Base-by-base conservation (phyloP, 2,329 filamentous ascomycete species). In the Apiospora malaysiana region DNA sequence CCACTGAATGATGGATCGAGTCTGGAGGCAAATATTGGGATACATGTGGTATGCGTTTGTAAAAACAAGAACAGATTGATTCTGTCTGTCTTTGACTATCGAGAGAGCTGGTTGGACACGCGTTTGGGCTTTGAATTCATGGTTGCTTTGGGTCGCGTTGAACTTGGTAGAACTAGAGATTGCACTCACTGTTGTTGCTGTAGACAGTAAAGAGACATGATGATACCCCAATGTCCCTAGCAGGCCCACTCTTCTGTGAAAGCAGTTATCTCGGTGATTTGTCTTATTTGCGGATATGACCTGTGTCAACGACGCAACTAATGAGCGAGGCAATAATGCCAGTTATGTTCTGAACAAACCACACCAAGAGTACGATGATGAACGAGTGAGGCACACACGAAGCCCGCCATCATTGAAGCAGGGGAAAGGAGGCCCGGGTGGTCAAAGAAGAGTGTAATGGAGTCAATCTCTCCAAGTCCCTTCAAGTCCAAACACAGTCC, bases 121-220 rank as follows among this genome's bases (percentile, higher is more conserved):
- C 8, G 56, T 63, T 63, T 63, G 27, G 56, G 32, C 18, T 23
- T 40, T 40, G 56, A 8, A 40, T 40, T 63, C 12, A n/a, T 37
- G 21, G 10, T 27, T n/a, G 18, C 27, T 21, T 23, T 47, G 45
- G 27, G 56, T 40, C 10, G 18, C 32, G 27, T 63, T 63, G 56
- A 16, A 45, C 56, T 63, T 63, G 32, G n/a, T 63, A 63, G 56
- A 63, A 63, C 32, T 63, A 63, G 32, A 63, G 56, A 63, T 63
- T 63, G 56, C 32, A 63, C 32, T 40, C 18, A 21, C 16, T 12
- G 27, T 37, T 63, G 32, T 63, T n/a, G 18, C 56, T 40, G 56
- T 63, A 63, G 56, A 63, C 32, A 63, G 18, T 63, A 63, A 63
- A 40, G 56, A 63, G 56, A 40, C 21, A 40, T 63, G 56, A 63